Evolutionary conservation across 768 basidiomycete species (phyloP).

Genomic region (Sporobolomyces pararoseus): DNA sequence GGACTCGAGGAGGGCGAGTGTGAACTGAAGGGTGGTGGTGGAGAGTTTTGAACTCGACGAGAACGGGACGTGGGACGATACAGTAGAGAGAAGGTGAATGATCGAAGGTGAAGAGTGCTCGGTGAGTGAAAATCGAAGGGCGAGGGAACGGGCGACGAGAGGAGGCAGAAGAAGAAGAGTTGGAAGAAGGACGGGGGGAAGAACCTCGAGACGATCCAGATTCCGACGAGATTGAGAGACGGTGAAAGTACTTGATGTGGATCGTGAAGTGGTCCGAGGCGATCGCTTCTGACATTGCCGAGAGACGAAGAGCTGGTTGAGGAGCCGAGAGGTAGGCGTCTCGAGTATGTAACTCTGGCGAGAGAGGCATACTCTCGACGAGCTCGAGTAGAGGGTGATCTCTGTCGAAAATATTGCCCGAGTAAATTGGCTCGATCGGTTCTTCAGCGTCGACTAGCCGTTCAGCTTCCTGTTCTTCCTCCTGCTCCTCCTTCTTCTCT

Average conservation of each 20-base stretch:
- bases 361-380: neutral
- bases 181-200: neutral
- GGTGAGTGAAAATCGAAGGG: neutral
- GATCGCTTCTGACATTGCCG: conserved; percentile 12
- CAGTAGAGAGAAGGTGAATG: neutral
- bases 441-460: neutral
- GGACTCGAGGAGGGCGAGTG: conserved; percentile 27
- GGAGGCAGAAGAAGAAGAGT: neutral
- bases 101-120: neutral
- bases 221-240: too few species aligned
- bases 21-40: conserved; percentile 25
- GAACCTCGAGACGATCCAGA: too few species aligned
- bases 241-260: conserved; percentile 15
- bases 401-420: conserved; percentile 1
- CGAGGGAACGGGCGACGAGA: neutral
- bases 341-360: neutral
- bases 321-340: conserved; percentile 15
- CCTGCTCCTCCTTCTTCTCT: neutral
- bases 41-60: conserved; percentile 6
- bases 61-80: neutral
- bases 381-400: neutral
- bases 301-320: conserved; percentile 9
- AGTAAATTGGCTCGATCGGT: neutral
- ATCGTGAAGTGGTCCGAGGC: conserved; percentile 36
- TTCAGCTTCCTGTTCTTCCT: neutral